phyloP scores from a whole-genome alignment of 306 rosid species.

The Dicorynia guianensis region DNA sequence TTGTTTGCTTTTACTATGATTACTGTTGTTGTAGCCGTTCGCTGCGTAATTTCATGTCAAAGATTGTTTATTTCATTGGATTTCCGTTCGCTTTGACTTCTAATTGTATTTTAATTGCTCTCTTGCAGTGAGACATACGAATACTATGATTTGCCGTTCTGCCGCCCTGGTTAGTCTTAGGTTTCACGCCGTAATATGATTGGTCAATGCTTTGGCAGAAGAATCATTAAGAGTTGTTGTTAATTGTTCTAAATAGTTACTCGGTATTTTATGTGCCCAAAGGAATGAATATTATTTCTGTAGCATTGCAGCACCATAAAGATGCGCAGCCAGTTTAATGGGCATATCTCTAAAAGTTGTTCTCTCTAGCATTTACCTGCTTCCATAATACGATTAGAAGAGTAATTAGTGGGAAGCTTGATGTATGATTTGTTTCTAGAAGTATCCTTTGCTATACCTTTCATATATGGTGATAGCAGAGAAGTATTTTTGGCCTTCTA shows the following conservation, averaged over 20 bases:
- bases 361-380: too few species aligned
- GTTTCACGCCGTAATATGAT: conserved; percentile 30
- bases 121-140: conserved; percentile 78
- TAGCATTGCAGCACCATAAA: too few species aligned
- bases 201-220: not conserved
- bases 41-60: not conserved
- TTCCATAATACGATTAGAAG: too few species aligned
- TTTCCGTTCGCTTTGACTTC: conserved; percentile 16
- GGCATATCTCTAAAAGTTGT: too few species aligned
- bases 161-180: conserved; percentile 75
- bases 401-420: too few species aligned
- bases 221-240: too few species aligned
- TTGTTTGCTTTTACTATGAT: not conserved
- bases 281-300: too few species aligned
- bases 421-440: too few species aligned
- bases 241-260: too few species aligned
- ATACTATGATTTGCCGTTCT: conserved; percentile 84
- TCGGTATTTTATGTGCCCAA: too few species aligned
- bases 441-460: not conserved
- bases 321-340: too few species aligned
- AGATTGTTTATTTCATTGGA: conserved; percentile 10
- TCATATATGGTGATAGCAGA: too few species aligned
- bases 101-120: conserved; percentile 36
- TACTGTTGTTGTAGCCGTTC: not conserved
- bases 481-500: not conserved